phyloP scores from a whole-genome alignment of 495 filamentous ascomycete genomes.

The Neurospora sp. region DNA sequence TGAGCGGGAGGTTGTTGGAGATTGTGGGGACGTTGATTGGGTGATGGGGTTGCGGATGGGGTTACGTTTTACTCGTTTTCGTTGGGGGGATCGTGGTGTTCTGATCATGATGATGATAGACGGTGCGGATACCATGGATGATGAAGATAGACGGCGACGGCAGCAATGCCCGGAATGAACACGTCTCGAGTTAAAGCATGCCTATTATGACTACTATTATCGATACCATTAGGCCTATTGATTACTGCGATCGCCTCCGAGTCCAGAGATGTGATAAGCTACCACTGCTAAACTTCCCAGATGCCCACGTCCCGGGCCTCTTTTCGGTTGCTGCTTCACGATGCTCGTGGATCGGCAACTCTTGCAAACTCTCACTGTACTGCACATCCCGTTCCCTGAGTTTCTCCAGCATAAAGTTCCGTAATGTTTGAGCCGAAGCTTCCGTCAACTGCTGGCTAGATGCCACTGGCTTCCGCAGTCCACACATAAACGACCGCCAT shows the following conservation, averaged over 20 bases:
- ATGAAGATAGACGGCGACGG: neutral
- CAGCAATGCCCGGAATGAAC: neutral
- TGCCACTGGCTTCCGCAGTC: neutral
- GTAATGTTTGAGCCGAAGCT: conserved; percentile 10
- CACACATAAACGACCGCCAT: conserved; percentile 1
- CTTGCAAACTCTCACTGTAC: neutral
- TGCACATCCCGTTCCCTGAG: conserved; percentile 13
- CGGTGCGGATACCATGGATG: neutral
- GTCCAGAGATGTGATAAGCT: neutral
- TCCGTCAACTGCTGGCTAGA: conserved; percentile 1
- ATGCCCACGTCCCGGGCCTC: neutral
- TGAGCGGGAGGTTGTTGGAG: conserved; percentile 12
- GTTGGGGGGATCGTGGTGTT: neutral
- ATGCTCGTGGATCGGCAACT: conserved; percentile 8
- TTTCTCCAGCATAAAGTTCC: conserved; percentile 18
- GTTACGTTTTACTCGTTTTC: neutral
- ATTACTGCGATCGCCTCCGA: neutral
- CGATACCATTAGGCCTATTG: neutral
- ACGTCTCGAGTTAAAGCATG: neutral
- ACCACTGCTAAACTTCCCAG: neutral
- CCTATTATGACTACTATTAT: neutral
- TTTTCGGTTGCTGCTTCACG: neutral
- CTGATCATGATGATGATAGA: neutral
- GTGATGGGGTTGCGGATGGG: neutral
- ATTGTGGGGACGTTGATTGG: conserved; percentile 8